A percentile compares a stretch with the other conserved stretches of the same genome.
Evolutionary conservation across 1,284 basidiomycete genomes (phyloP).

Genomic region (Albatrellus sp.): DNA sequence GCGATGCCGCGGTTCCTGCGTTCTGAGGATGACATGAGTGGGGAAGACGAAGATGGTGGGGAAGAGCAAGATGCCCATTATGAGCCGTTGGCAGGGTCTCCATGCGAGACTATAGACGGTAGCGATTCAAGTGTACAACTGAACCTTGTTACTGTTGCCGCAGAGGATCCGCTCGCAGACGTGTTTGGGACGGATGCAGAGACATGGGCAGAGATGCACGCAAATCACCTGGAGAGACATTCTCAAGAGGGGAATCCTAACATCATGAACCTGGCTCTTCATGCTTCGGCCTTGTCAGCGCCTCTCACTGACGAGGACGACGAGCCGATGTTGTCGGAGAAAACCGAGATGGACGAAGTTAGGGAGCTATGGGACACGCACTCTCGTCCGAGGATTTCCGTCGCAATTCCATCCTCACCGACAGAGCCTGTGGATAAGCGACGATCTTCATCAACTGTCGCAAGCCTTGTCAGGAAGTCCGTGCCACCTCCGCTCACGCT

Average conservation of each 20-base stretch:
- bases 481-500: conserved; percentile 10
- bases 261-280: conserved; percentile 40
- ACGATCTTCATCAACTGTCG: conserved; percentile 5
- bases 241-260: conserved; percentile 24
- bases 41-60: conserved; percentile 13
- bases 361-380: conserved; percentile 5
- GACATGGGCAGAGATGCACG: conserved; percentile 44
- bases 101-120: conserved; percentile 13
- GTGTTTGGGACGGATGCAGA: conserved; percentile 48
- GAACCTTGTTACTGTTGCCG: neutral
- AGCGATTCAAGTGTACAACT: neutral
- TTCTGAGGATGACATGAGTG: conserved; percentile 13
- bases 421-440: neutral
- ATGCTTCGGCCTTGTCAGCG: conserved; percentile 31
- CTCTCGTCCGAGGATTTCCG: conserved; percentile 10
- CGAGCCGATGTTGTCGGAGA: conserved; percentile 5
- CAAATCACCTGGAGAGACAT: conserved; percentile 12
- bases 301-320: conserved; percentile 20
- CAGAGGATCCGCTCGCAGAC: conserved; percentile 30
- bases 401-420: conserved; percentile 9
- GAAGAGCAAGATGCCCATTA: conserved; percentile 16
- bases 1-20: conserved; percentile 21
- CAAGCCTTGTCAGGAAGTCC: conserved; percentile 6
- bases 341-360: conserved; percentile 23
- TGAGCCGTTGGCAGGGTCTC: conserved; percentile 22